Conservation (phyloP, 177 flowering plant species). For the Tripterygium wilfordii region DNA sequence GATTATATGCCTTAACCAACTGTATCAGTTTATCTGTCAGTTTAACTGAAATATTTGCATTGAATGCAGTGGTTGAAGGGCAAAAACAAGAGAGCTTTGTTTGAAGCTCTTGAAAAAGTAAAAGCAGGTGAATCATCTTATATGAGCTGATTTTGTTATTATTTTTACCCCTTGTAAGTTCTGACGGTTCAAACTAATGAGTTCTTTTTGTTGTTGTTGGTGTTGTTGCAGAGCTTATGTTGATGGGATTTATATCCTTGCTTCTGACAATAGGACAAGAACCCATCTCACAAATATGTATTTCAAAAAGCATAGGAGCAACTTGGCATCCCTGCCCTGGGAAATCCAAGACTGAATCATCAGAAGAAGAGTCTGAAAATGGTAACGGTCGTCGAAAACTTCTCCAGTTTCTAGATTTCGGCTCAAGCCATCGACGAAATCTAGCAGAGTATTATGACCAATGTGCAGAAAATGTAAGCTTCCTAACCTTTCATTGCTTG, state of each 20-base stretch:
- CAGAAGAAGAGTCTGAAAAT: background rate
- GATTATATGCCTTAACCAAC: too few relatives aligned
- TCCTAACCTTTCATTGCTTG: background rate
- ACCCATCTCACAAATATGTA: conserved; percentile 34
- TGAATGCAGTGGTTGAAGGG: conserved; percentile 26
- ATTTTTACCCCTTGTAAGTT: background rate
- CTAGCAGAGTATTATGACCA: conserved; percentile 16
- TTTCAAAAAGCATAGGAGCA: conserved; percentile 22
- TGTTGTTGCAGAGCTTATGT: conserved; percentile 49
- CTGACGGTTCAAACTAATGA: background rate
- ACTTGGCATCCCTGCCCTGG: conserved; percentile 49
- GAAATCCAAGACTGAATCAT: background rate
- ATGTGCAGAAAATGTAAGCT: conserved; percentile 16
- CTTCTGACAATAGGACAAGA: conserved; percentile 36
- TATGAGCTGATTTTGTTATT: background rate
- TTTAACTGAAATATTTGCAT: background rate
- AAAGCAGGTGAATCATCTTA: conserved; percentile 25
- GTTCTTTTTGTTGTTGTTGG: background rate
- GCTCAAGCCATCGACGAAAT: conserved; percentile 5
- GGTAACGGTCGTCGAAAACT: conserved; percentile 6
- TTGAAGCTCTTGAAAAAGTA: conserved; percentile 37
- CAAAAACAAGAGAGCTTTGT: conserved; percentile 28
- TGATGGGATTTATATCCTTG: conserved; percentile 63
- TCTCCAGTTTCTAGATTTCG: conserved; percentile 8
- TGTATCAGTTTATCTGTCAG: background rate